Conservation (phyloP, 768 basidiomycete species). For the Gelatoporia subvermispora region DNA sequence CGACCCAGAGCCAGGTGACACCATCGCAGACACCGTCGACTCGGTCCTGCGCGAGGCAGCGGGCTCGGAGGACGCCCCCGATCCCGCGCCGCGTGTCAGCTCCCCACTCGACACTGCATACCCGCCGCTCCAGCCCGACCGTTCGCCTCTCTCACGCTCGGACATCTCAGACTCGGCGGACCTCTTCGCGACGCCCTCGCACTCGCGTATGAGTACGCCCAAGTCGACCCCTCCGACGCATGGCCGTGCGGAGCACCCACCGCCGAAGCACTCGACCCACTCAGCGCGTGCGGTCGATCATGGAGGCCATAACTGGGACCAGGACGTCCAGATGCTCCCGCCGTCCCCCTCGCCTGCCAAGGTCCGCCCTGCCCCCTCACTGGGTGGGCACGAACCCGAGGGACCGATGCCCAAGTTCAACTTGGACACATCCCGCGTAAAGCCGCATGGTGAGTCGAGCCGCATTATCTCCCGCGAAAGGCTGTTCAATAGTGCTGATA, state of each 20-base stretch:
- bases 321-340: constrained; percentile 40
- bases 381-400: constrained; percentile 19
- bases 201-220: no score
- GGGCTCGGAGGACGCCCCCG: neutral
- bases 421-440: constrained; percentile 9
- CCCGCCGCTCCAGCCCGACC: no score
- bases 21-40: constrained; percentile 68
- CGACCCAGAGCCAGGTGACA: constrained; percentile 44
- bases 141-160: no score
- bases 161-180: no score
- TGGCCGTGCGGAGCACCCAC: no score
- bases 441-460: constrained; percentile 3
- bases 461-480: no score
- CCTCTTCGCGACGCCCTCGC: no score
- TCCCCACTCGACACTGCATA: no score
- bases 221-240: no score
- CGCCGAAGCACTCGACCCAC: no score
- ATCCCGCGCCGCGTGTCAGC: neutral
- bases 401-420: constrained; percentile 32
- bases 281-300: no score
- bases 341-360: constrained; percentile 46
- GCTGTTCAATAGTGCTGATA: no score
- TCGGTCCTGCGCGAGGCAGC: constrained; percentile 42
- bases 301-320: constrained; percentile 27
- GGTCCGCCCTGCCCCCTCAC: neutral